A percentile compares a stretch with the other conserved stretches of the same genome.
phyloP scores from a whole-genome alignment of 2,329 filamentous ascomycete species.

The Alternaria gaisen region DNA sequence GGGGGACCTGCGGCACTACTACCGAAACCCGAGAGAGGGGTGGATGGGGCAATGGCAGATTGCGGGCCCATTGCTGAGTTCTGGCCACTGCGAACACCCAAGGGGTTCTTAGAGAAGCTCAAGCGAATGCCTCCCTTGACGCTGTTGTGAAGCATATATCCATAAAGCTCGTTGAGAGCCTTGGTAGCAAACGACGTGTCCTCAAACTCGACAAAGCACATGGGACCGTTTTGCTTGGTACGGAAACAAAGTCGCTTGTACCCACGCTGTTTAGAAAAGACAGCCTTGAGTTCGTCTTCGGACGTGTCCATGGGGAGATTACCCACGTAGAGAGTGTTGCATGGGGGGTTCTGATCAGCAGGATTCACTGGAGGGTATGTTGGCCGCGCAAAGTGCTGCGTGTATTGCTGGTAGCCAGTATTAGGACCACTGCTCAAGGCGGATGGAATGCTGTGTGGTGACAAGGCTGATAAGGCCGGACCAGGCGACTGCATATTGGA shows the following conservation, averaged over 20 bases:
- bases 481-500: slow-evolving; percentile 62
- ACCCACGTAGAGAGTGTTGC: slow-evolving; percentile 98
- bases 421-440: slow-evolving; percentile 60
- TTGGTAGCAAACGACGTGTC: slow-evolving; percentile 92
- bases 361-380: slow-evolving; percentile 89
- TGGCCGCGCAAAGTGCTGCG: slow-evolving; percentile 67
- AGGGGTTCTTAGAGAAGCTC: slow-evolving; percentile 96
- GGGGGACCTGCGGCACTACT: slow-evolving; percentile 61
- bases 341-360: slow-evolving; percentile 94
- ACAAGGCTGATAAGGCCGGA: slow-evolving; percentile 52
- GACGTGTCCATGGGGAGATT: slow-evolving; percentile 92
- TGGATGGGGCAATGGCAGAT: slow-evolving; percentile 61
- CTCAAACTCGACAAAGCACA: slow-evolving; percentile 99
- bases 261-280: slow-evolving; percentile 92
- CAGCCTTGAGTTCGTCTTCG: slow-evolving; percentile 91
- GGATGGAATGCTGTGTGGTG: slow-evolving; percentile 66
- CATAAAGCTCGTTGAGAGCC: slow-evolving; percentile 88
- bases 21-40: slow-evolving; percentile 66
- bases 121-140: slow-evolving; percentile 93
- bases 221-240: slow-evolving; percentile 93
- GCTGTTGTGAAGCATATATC: slow-evolving; percentile 85
- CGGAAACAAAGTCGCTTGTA: slow-evolving; percentile 96
- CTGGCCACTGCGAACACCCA: slow-evolving; percentile 87
- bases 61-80: slow-evolving; percentile 61
- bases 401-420: slow-evolving; percentile 64